Percentiles rank a stretch among this genome's conserved stretches.
These are phyloP conservation scores for Rhizoclosmatium sp. DNA, from an alignment of 192 early-diverging fungal genomes.

Conservation along the genomic window DNA sequence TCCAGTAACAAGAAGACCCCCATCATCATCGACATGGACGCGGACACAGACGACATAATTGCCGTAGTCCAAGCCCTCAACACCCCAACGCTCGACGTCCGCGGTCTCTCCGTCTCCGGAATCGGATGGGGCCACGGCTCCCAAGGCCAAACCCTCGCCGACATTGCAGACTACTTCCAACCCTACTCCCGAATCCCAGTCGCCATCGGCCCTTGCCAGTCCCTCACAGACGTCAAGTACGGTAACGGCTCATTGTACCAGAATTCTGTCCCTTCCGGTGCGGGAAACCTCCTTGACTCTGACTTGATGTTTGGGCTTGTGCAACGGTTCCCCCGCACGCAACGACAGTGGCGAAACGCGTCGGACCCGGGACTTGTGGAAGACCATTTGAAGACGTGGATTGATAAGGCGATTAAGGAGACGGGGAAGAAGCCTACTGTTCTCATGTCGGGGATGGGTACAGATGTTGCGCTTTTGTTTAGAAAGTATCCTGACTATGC, in stretches of 20 bases:
- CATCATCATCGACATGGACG: background rate
- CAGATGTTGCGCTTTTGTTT: background rate
- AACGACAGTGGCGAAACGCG: background rate
- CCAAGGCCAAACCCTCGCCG: background rate
- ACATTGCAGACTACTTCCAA: background rate
- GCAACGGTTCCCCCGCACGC: background rate
- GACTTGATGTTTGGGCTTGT: background rate
- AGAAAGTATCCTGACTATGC: background rate
- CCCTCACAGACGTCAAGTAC: background rate
- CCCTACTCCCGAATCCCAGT: background rate
- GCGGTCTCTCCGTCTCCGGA: background rate
- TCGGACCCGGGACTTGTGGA: background rate
- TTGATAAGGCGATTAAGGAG: background rate
- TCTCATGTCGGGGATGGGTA: background rate
- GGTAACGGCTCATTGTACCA: background rate
- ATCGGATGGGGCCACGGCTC: background rate
- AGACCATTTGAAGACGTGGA: background rate
- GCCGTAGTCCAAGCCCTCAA: background rate
- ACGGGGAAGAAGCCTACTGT: background rate
- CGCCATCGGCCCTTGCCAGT: background rate
- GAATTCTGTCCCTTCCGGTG: background rate
- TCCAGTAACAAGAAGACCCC: background rate
- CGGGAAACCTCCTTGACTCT: background rate
- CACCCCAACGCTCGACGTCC: background rate
- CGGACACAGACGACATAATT: background rate